Conservation (phyloP, 129 eudicot species). For the Helianthus annuus region DNA sequence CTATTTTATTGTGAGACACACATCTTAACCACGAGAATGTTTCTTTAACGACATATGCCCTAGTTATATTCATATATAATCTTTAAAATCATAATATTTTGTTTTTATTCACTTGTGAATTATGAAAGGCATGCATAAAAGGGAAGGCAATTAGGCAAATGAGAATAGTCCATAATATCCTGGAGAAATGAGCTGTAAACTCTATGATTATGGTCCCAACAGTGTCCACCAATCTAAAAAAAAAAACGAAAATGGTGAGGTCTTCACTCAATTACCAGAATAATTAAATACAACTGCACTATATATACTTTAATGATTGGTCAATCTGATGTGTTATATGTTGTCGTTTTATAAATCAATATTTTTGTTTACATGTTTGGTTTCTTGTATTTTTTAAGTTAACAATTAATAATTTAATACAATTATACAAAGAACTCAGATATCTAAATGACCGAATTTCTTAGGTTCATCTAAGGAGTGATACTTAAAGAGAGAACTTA, state of each 20-base stretch:
- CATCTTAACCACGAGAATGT: no score
- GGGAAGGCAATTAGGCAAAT: slow-evolving; percentile 21
- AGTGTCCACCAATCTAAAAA: slow-evolving; percentile 26
- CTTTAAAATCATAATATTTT: background rate
- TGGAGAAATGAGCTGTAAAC: slow-evolving; percentile 37
- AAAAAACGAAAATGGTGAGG: slow-evolving; percentile 24
- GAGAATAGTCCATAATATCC: slow-evolving; percentile 28
- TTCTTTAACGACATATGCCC: no score
- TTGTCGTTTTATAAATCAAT: slow-evolving; percentile 3
- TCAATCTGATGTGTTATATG: background rate
- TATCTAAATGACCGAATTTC: background rate
- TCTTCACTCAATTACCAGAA: slow-evolving; percentile 10
- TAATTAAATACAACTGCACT: background rate
- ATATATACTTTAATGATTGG: background rate
- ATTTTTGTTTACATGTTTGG: background rate
- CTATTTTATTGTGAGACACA: no score
- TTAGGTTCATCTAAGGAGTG: background rate
- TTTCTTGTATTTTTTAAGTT: background rate
- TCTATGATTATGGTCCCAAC: slow-evolving; percentile 37
- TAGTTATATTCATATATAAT: no score
- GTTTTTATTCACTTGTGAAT: slow-evolving; percentile 10
- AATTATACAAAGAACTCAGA: background rate
- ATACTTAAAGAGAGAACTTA: background rate
- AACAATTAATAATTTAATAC: no score
- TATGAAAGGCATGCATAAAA: slow-evolving; percentile 23